Percentiles rank a stretch among this genome's conserved stretches.
These are phyloP conservation scores for Kondoa subrosea DNA, from an alignment of 768 basidiomycete genomes.

Conservation along the genomic window DNA sequence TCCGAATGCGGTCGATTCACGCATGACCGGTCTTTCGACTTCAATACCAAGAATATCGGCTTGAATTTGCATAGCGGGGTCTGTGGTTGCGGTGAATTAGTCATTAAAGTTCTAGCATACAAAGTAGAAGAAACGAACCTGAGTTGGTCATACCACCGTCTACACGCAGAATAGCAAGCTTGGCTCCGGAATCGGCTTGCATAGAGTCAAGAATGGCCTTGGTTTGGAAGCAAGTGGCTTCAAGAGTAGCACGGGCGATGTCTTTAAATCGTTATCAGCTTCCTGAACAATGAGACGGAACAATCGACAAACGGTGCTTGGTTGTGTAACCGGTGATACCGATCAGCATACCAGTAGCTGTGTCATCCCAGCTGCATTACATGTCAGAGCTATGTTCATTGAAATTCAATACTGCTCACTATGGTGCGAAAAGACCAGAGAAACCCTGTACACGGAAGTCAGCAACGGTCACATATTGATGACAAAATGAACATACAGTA, in stretches of 20 bases:
- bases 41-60: slow-evolving; percentile 82
- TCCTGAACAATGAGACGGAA: too few species aligned
- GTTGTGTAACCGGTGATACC: slow-evolving; percentile 43
- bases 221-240: slow-evolving; percentile 92
- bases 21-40: slow-evolving; percentile 84
- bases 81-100: background rate
- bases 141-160: slow-evolving; percentile 43
- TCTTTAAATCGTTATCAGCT: slow-evolving; percentile 38
- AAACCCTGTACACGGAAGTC: slow-evolving; percentile 40
- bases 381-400: slow-evolving; percentile 14
- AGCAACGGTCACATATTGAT: background rate
- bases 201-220: slow-evolving; percentile 89
- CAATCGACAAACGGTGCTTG: slow-evolving; percentile 31
- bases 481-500: slow-evolving; percentile 38
- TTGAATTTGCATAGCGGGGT: slow-evolving; percentile 49
- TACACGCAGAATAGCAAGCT: slow-evolving; percentile 67
- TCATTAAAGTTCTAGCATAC: slow-evolving; percentile 27
- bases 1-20: slow-evolving; percentile 94
- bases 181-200: slow-evolving; percentile 53
- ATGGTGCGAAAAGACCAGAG: slow-evolving; percentile 85
- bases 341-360: slow-evolving; percentile 70
- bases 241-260: slow-evolving; percentile 83
- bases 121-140: too few species aligned
- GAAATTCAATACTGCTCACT: slow-evolving; percentile 30
- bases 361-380: slow-evolving; percentile 88